Conservation (phyloP, 2,329 filamentous ascomycete species). For the Neofusicoccum parvum region DNA sequence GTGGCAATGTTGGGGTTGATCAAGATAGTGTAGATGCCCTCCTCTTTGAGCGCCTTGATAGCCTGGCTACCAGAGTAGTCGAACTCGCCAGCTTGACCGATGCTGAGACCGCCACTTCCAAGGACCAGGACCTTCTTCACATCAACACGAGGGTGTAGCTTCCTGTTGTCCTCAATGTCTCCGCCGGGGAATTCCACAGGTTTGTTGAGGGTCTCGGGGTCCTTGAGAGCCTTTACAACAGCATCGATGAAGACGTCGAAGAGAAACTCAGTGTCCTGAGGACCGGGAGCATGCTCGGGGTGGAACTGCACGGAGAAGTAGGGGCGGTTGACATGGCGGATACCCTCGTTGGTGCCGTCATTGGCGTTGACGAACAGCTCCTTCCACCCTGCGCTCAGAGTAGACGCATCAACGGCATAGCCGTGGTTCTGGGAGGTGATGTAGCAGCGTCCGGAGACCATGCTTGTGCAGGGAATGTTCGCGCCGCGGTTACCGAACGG, state of each 20-base stretch:
- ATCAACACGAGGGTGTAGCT: conserved; percentile 73
- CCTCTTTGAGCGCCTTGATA: conserved; percentile 97
- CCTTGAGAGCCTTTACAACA: conserved; percentile 70
- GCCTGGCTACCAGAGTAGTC: conserved; percentile 98
- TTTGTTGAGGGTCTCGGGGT: conserved; percentile 66
- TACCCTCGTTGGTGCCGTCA: conserved; percentile 97
- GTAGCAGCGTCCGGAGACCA: conserved; percentile 94
- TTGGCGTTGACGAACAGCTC: conserved; percentile 98
- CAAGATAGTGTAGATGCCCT: conserved; percentile 95
- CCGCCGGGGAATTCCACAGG: conserved; percentile 89
- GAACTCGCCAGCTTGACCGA: conserved; percentile 97
- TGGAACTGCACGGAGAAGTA: conserved; percentile 99
- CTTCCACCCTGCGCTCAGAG: conserved; percentile 77
- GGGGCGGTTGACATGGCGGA: conserved; percentile 80
- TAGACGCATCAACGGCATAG: conserved; percentile 83
- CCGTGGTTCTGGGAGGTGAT: conserved; percentile 99
- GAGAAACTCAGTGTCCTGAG: conserved; percentile 91
- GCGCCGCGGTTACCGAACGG: conserved; percentile 99
- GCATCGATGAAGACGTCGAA: conserved; percentile 96
- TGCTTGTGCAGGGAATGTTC: conserved; percentile 96
- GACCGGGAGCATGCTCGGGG: conserved; percentile 93
- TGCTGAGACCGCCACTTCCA: conserved; percentile 91
- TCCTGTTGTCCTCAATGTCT: conserved; percentile 75
- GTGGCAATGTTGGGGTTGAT: conserved; percentile 99
- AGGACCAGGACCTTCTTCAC: conserved; percentile 95